phyloP scores from a whole-genome alignment of 2,329 filamentous ascomycete genomes.

The Arachnomyces sp. region DNA sequence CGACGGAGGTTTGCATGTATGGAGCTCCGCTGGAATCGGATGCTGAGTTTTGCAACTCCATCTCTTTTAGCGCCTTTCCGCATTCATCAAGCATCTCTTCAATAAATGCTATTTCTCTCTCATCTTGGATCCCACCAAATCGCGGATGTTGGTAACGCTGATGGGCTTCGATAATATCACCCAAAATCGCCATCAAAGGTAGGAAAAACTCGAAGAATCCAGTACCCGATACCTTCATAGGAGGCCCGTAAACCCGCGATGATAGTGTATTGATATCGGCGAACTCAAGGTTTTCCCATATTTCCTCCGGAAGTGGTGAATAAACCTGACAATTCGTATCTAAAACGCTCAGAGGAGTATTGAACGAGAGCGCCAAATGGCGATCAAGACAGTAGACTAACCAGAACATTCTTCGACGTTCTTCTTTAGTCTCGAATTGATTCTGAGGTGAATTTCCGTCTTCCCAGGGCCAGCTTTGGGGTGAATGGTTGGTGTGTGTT shows the following conservation, averaged over 20 bases:
- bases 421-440: conserved; percentile 39
- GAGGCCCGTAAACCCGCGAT: conserved; percentile 31
- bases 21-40: background rate
- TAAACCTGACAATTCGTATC: conserved; percentile 42
- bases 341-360: conserved; percentile 37
- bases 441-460: no score
- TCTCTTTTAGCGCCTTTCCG: conserved; percentile 31
- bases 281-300: conserved; percentile 36
- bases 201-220: conserved; percentile 46
- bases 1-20: no score
- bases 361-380: conserved; percentile 43
- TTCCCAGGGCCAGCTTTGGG: conserved; percentile 16
- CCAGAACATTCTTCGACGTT: conserved; percentile 43
- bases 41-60: conserved; percentile 19
- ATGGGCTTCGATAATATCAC: conserved; percentile 44
- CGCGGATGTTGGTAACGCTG: conserved; percentile 38
- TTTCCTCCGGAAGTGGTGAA: conserved; percentile 33
- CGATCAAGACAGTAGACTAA: conserved; percentile 42
- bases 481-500: conserved; percentile 10
- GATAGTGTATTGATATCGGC: conserved; percentile 26
- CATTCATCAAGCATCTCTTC: conserved; percentile 32
- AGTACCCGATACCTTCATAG: conserved; percentile 28
- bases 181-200: conserved; percentile 43
- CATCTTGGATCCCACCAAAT: conserved; percentile 31
- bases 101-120: conserved; percentile 28